phyloP scores from a whole-genome alignment of 106 monocot species.

The Dioscorea dumetorum region DNA sequence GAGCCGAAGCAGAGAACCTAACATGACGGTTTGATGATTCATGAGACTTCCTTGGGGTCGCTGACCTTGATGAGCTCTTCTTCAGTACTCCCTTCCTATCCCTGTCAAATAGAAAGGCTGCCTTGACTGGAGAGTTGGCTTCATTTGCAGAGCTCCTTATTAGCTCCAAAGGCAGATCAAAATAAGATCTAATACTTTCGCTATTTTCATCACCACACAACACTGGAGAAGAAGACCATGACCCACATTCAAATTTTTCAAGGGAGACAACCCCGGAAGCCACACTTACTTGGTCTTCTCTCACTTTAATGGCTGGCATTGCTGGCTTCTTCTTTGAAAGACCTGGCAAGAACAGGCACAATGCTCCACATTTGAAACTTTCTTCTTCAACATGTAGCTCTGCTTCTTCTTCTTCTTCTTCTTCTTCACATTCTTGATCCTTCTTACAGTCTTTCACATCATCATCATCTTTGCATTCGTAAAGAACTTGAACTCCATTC shows the following conservation, averaged over 20 bases:
- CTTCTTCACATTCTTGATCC: not conserved
- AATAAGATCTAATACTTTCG: constrained; percentile 21
- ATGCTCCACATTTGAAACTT: constrained; percentile 41
- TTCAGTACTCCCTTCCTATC: constrained; percentile 31
- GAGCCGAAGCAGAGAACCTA: constrained; percentile 26
- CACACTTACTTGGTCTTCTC: not conserved
- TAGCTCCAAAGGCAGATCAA: constrained; percentile 62
- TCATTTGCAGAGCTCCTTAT: constrained; percentile 23
- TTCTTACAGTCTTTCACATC: not conserved
- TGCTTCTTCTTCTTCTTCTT: not conserved
- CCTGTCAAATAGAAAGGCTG: constrained; percentile 45
- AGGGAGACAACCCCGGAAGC: constrained; percentile 33
- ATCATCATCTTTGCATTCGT: constrained; percentile 5
- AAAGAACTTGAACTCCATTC: constrained; percentile 6
- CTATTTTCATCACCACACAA: constrained; percentile 11
- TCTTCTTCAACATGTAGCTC: not conserved
- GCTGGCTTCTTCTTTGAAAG: constrained; percentile 41
- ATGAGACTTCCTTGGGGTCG: constrained; percentile 21
- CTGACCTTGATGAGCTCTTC: constrained; percentile 20
- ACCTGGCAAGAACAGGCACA: constrained; percentile 49
- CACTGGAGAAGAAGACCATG: constrained; percentile 24
- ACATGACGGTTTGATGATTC: constrained; percentile 26
- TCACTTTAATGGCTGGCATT: not conserved
- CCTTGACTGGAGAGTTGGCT: constrained; percentile 31
- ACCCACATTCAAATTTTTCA: constrained; percentile 54